phyloP scores from a whole-genome alignment of 164 flowering plant species.

The Dillenia turbinata region DNA sequence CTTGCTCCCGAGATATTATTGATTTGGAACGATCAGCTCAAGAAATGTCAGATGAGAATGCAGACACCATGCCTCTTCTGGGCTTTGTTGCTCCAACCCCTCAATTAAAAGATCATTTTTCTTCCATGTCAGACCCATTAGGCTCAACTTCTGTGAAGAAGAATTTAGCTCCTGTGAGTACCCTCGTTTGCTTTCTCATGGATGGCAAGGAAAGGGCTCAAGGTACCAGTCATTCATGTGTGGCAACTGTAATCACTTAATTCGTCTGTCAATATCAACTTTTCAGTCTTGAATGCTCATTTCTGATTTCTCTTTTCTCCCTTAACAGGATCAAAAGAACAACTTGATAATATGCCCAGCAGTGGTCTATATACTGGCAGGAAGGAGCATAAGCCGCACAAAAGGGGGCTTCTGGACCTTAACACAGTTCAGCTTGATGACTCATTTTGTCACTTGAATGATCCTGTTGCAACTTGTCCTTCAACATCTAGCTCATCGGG shows the following conservation, averaged over 20 bases:
- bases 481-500: slow-evolving; percentile 17
- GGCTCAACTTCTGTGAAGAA: slow-evolving; percentile 5
- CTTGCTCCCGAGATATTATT: slow-evolving; percentile 16
- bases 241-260: too few relatives aligned
- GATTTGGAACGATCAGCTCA: slow-evolving; percentile 32
- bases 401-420: slow-evolving; percentile 26
- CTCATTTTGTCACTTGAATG: slow-evolving; percentile 19
- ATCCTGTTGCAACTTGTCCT: slow-evolving; percentile 14
- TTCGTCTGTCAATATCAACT: background rate
- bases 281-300: slow-evolving; percentile 5
- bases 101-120: slow-evolving; percentile 11
- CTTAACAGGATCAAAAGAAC: slow-evolving; percentile 23
- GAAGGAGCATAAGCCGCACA: slow-evolving; percentile 7
- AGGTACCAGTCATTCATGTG: background rate
- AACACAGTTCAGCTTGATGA: slow-evolving; percentile 32
- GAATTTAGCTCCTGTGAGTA: slow-evolving; percentile 7
- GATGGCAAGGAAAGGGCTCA: slow-evolving; percentile 6
- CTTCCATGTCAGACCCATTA: slow-evolving; percentile 10
- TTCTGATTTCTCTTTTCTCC: background rate
- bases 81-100: slow-evolving; percentile 8
- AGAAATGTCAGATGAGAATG: slow-evolving; percentile 9
- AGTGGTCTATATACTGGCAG: slow-evolving; percentile 3
- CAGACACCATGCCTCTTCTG: background rate
- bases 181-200: slow-evolving; percentile 5
- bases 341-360: background rate